These are phyloP conservation scores for Neurospora sp. DNA, from an alignment of 495 filamentous ascomycete genomes.

Conservation along the genomic window DNA sequence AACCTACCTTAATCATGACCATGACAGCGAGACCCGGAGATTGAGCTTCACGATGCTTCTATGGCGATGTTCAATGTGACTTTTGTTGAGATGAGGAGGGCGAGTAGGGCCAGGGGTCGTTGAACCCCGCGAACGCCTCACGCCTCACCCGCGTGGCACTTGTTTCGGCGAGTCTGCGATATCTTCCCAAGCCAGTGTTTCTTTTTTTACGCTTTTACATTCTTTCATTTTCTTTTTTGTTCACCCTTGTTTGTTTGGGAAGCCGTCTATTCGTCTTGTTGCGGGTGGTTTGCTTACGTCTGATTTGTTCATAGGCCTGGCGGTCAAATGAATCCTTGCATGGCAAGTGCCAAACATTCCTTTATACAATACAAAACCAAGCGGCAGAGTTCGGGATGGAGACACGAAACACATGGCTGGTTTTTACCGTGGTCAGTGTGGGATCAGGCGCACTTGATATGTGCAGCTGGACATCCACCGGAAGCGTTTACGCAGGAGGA, in stretches of 20 bases:
- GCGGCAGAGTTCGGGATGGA: neutral
- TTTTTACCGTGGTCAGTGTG: neutral
- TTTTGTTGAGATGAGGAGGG: neutral
- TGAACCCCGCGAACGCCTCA: neutral
- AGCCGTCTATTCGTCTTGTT: accelerated
- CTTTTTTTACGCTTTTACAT: neutral
- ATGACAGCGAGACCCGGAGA: neutral
- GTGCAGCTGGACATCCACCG: neutral
- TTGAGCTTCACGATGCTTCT: neutral
- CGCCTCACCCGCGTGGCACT: neutral
- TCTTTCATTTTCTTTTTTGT: neutral
- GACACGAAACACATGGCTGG: neutral
- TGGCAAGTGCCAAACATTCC: neutral
- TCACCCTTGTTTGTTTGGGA: neutral
- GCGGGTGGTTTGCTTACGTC: neutral
- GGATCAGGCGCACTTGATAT: neutral
- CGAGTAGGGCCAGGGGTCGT: neutral
- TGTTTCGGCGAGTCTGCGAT: neutral
- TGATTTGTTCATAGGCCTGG: neutral
- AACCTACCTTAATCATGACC: neutral
- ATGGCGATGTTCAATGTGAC: neutral
- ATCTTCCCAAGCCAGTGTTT: neutral
- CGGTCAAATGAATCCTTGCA: neutral
- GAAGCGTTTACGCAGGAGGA: neutral
- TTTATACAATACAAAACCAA: neutral